Evolutionary conservation across 176 grass and related monocot genomes (phyloP), one percentile per base, ranked within the genome.

Genomic region (Raddia distichophylla): DNA sequence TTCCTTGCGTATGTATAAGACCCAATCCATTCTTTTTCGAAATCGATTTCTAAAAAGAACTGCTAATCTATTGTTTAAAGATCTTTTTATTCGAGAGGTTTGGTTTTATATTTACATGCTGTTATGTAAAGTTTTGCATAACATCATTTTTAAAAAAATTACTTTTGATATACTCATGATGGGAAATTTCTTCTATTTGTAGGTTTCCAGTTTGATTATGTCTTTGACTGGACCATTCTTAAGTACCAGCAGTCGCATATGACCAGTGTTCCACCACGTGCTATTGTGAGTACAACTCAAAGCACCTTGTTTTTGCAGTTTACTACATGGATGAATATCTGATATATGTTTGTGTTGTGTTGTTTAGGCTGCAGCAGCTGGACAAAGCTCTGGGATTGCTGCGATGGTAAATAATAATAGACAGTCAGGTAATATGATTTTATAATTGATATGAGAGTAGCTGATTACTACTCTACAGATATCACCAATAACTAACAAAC

Each of bases 161-260:
- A 64, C 7, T 73, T 27, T 68, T 17, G 5, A 37, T 14, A 62
- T 20, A 58, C 44, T 68, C 75, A 53, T 88, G 42, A 89, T 18
- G 51, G 61, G 18, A 69, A 33, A 37, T 17, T 82, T 67, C 27
- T 53, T 74, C 46, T 79, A 20, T 75, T 5, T 85, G 46, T 62
- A 97, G 94, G 94, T 60, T 97, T 97, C 86, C 94, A 97, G 62
- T 97, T 92, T 89, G 91, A 97, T 90, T 97, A 97, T 85, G 89
- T 97, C 65, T 97, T 94, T 18, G 94, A 97, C 71, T 97, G 94
- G 94, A 97, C 94, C 63, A 94, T 97, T 79, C 87, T 97, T 56
- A 97, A 94, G 88, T 94, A 94, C 74, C 94, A 97, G 83, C 91
- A 97, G 59, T 84, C 89, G 48, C 94, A 97, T 17, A 90, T 97